Evolutionary conservation across 371 early-diverging fungal species (phyloP), one percentile per base, ranked within the genome.

Genomic region (Mucor indicus): DNA sequence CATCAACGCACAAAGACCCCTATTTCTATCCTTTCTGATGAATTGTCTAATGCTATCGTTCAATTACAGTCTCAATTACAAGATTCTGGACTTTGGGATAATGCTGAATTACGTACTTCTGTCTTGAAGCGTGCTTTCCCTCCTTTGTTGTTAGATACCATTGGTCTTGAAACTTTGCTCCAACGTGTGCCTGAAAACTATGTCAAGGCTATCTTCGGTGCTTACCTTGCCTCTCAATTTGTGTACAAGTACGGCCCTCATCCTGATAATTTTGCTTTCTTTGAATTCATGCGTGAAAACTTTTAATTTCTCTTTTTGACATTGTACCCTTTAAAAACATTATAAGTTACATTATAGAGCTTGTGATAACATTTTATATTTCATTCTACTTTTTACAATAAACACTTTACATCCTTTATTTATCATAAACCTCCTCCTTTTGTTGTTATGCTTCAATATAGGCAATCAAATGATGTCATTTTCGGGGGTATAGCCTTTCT

Each of bases 181-280:
- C 74, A 85, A 60, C 83, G 96, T 38, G 81, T 98, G 3, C 98
- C 98, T 21, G 93, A 92, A 63, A 80, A 75, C 52, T 98, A 98
- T 67, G 86, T 95, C 43, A 86, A 89, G 62, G 95, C 98, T 44
- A 95, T 98, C 62, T 98, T 98, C 80, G 96, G 98, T 45, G 83
- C 89, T n/a, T 95, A 88, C 67, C 68, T 98, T 50, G 98, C 98
- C 10, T 87, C 88, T 46, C 82, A 91, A 44, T 98, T 98, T 69
- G 91, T 98, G 40, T 98, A 97, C 81, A 85, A 89, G 77, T 95
- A 93, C 56, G 98, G 98, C 22, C 85, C 88, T 29, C 80, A 87
- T 49, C 98, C 98, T 30, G 82, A 85, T 55, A 96, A 98, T 74
- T 98, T 98, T 75, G 95, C 98, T 39, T 98, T 98, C 88, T 98